Evolutionary conservation across 495 filamentous ascomycete species (phyloP).

Genomic region (Talaromyces liani): DNA sequence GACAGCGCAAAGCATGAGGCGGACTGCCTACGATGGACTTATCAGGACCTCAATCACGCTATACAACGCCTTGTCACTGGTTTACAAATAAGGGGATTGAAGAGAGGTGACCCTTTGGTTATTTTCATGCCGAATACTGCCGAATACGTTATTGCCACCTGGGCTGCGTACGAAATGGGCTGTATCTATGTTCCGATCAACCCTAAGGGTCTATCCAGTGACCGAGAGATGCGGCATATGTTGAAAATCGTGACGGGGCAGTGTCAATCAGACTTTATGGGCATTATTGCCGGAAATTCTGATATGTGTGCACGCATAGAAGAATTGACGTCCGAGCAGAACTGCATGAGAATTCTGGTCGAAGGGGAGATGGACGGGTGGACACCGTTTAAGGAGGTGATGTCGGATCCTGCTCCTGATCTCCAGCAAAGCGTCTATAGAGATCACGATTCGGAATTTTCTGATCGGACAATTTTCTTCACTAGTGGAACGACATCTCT

Average conservation of each 20-base stretch:
- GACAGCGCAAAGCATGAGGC: background rate
- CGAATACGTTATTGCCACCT: slow-evolving; percentile 16
- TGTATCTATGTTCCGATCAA: slow-evolving; percentile 15
- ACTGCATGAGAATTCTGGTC: slow-evolving; percentile 10
- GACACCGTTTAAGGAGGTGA: slow-evolving; percentile 10
- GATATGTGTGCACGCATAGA: slow-evolving; percentile 10
- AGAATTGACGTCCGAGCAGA: slow-evolving; percentile 5
- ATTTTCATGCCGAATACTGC: slow-evolving; percentile 12
- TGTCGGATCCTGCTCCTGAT: slow-evolving; percentile 2
- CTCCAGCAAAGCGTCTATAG: background rate
- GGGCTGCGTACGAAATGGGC: slow-evolving; percentile 16
- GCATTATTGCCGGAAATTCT: slow-evolving; percentile 7
- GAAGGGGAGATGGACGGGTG: slow-evolving; percentile 12
- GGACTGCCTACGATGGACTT: slow-evolving; percentile 16
- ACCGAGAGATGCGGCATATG: slow-evolving; percentile 14
- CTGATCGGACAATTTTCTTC: slow-evolving; percentile 24
- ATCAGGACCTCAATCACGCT: slow-evolving; percentile 10
- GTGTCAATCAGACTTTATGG: slow-evolving; percentile 3
- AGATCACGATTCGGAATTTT: background rate
- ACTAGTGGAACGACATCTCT: slow-evolving; percentile 33
- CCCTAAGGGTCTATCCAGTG: slow-evolving; percentile 9
- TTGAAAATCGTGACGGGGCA: slow-evolving; percentile 8
- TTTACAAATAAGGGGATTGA: slow-evolving; percentile 6
- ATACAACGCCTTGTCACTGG: slow-evolving; percentile 8
- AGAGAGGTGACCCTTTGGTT: slow-evolving; percentile 10